phyloP scores from a whole-genome alignment of 345 rosid genomes.

The Corchorus olitorius region DNA sequence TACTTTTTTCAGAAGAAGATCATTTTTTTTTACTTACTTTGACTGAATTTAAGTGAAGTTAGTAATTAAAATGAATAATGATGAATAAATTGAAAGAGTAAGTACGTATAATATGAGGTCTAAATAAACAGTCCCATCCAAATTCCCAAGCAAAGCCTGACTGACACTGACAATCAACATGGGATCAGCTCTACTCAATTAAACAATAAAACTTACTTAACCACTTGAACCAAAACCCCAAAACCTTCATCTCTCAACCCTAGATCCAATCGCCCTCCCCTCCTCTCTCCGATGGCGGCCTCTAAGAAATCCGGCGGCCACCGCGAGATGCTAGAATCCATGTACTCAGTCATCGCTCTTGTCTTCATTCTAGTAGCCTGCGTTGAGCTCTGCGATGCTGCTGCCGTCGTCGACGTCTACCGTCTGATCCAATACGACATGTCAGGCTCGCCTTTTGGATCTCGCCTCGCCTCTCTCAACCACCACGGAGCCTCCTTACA shows the following conservation, averaged over 20 bases:
- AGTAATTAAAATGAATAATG: too few species aligned
- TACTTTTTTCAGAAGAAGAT: too few species aligned
- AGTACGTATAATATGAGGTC: not conserved
- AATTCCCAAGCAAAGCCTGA: not conserved
- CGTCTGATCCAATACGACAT: constrained; percentile 95
- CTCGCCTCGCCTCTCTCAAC: constrained; percentile 86
- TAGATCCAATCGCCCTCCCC: constrained; percentile 37
- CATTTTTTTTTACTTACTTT: too few species aligned
- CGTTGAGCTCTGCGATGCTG: constrained; percentile 93
- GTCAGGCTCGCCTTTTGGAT: constrained; percentile 87
- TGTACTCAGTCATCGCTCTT: constrained; percentile 67
- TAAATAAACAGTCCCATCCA: not conserved
- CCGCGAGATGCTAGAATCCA: constrained; percentile 58
- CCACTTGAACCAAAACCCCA: not conserved
- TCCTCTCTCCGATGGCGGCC: constrained; percentile 5
- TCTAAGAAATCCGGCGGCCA: constrained; percentile 18
- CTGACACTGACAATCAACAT: not conserved
- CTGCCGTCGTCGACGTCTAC: constrained; percentile 94
- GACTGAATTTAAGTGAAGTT: too few species aligned
- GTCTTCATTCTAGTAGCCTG: constrained; percentile 78
- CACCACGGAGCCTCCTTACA: constrained; percentile 89
- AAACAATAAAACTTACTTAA: not conserved
- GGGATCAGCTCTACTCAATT: constrained; percentile 11
- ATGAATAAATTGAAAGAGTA: too few species aligned
- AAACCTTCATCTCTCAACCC: constrained; percentile 41